phyloP scores from a whole-genome alignment of 2,329 filamentous ascomycete genomes.

The Drechmeria coniospora region DNA sequence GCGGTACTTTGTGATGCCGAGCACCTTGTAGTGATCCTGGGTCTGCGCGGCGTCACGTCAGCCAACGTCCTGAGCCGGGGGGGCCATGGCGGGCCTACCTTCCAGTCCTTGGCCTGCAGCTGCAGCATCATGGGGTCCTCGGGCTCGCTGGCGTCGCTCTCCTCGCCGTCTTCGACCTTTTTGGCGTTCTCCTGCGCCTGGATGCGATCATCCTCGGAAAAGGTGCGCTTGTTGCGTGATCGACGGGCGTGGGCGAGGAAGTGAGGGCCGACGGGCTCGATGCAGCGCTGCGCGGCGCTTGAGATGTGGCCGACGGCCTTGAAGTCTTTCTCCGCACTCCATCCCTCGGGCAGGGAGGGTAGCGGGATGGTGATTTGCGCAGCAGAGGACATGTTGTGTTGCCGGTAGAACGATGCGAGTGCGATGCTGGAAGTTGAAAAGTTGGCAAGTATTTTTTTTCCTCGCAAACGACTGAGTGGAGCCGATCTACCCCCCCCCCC shows the following conservation, averaged over 20 bases:
- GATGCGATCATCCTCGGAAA: constrained; percentile 95
- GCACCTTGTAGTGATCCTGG: constrained; percentile 96
- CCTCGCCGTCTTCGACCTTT: constrained; percentile 85
- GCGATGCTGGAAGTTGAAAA: constrained; percentile 6
- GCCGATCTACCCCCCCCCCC: too few species aligned
- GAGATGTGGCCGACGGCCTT: constrained; percentile 68
- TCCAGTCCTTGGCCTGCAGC: constrained; percentile 98
- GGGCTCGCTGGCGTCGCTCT: constrained; percentile 79
- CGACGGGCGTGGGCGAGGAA: constrained; percentile 95
- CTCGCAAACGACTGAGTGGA: constrained; percentile 1
- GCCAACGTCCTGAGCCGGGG: background rate
- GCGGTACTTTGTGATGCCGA: constrained; percentile 84
- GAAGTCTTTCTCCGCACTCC: constrained; percentile 85
- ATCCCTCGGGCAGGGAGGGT: constrained; percentile 62
- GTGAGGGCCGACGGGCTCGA: constrained; percentile 93
- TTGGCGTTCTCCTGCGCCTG: constrained; percentile 89
- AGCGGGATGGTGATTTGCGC: constrained; percentile 49
- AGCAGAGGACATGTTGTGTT: constrained; percentile 44
- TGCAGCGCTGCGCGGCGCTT: constrained; percentile 63
- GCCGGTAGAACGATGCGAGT: constrained; percentile 6
- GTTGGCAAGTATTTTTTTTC: constrained; percentile 5
- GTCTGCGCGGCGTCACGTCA: constrained; percentile 29
- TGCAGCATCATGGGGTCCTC: constrained; percentile 88
- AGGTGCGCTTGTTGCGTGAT: constrained; percentile 91
- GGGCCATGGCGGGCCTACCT: constrained; percentile 41